Evolutionary conservation across 2,329 filamentous ascomycete genomes (phyloP).

Genomic region (Xylariales sp.): DNA sequence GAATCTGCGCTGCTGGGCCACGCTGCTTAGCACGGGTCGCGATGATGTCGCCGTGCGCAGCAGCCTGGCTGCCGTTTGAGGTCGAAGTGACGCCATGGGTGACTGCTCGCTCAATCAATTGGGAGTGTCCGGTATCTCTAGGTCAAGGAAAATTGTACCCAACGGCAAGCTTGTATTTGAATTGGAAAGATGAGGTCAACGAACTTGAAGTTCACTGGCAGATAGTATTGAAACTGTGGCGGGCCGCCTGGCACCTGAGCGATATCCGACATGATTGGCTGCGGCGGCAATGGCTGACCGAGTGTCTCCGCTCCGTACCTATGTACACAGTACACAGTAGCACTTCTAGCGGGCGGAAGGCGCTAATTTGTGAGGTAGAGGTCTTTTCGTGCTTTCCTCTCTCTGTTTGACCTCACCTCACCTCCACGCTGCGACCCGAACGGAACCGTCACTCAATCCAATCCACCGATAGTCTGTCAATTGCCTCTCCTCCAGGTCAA

Average conservation of each 20-base stretch:
- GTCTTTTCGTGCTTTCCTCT: constrained; percentile 40
- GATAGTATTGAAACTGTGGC: neutral
- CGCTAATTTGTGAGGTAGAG: no score
- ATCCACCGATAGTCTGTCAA: constrained; percentile 20
- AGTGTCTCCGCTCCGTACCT: no score
- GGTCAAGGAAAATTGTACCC: no score
- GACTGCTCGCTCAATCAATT: no score
- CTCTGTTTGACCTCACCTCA: constrained; percentile 10
- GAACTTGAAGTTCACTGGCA: neutral
- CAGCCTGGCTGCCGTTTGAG: constrained; percentile 47
- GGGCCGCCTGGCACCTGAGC: neutral
- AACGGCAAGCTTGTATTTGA: constrained; percentile 1
- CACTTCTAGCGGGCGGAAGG: no score
- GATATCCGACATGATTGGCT: no score
- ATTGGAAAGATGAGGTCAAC: constrained; percentile 3
- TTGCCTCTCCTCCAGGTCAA: constrained; percentile 29
- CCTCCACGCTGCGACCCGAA: constrained; percentile 1
- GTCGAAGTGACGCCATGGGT: constrained; percentile 64
- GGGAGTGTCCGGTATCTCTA: no score
- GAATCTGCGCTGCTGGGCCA: constrained; percentile 48
- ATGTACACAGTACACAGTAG: no score
- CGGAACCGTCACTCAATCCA: constrained; percentile 4
- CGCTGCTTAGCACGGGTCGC: constrained; percentile 32
- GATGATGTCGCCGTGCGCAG: constrained; percentile 38
- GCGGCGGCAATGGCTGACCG: no score